Evolutionary conservation across 2,329 filamentous ascomycete genomes (phyloP).

Genomic region (Coleophoma cylindrospora): DNA sequence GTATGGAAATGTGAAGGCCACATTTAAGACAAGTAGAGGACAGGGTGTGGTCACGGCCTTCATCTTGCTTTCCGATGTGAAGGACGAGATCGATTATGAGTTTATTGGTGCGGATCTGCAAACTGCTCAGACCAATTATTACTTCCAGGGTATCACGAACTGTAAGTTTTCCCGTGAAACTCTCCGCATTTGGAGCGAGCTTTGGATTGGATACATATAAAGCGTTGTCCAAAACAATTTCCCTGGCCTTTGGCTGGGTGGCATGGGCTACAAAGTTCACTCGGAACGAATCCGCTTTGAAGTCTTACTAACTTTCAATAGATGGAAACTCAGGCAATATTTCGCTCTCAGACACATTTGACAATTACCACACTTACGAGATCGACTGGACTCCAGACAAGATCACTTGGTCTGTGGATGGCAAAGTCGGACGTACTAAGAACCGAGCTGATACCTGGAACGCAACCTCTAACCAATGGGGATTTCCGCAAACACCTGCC

Average conservation of each 20-base stretch:
- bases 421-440: constrained; percentile 67
- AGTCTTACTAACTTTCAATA: constrained; percentile 29
- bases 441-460: constrained; percentile 83
- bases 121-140: constrained; percentile 89
- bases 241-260: neutral
- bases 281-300: neutral
- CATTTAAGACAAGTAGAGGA: constrained; percentile 78
- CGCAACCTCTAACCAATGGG: constrained; percentile 71
- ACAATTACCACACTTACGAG: constrained; percentile 83
- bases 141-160: constrained; percentile 87
- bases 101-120: constrained; percentile 78
- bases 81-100: constrained; percentile 98
- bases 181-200: no score
- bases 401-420: constrained; percentile 85
- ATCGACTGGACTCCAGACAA: constrained; percentile 87
- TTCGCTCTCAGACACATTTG: constrained; percentile 63
- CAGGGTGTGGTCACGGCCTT: constrained; percentile 94
- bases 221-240: no score
- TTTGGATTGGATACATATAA: no score
- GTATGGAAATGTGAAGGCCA: constrained; percentile 91
- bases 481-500: constrained; percentile 86
- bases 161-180: constrained; percentile 53
- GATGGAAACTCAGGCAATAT: constrained; percentile 74
- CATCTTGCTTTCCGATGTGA: constrained; percentile 90
- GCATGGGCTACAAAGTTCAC: constrained; percentile 11